Evolutionary conservation across 2,329 filamentous ascomycete genomes (phyloP).

Genomic region (Ceratocystis cubensis): DNA sequence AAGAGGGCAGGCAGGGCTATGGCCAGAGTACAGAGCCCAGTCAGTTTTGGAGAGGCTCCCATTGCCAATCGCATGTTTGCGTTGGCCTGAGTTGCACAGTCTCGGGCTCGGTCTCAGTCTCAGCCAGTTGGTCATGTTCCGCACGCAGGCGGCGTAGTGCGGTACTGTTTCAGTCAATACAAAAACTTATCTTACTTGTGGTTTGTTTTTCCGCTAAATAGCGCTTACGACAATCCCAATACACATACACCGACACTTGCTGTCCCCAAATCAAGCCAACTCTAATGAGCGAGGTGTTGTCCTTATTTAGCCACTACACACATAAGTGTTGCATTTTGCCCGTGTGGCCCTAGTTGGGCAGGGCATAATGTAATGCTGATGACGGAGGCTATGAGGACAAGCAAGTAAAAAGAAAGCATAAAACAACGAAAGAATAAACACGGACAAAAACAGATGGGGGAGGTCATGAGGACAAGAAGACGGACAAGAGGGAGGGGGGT

Average conservation of each 20-base stretch:
- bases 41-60: background rate
- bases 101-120: constrained; percentile 2
- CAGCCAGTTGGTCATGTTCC: background rate
- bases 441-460: background rate
- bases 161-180: background rate
- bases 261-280: background rate
- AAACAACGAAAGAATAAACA: background rate
- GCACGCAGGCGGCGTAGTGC: too few relatives aligned
- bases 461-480: too few relatives aligned
- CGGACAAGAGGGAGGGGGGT: background rate
- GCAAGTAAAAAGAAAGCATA: background rate
- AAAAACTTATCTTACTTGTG: background rate
- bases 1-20: background rate
- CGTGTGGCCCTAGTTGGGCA: background rate
- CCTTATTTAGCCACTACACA: background rate
- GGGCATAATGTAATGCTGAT: background rate
- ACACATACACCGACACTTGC: background rate
- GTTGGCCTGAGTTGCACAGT: background rate
- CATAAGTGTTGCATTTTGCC: background rate
- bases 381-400: background rate
- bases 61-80: background rate
- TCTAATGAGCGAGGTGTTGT: background rate
- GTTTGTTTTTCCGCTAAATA: background rate
- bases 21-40: background rate
- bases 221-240: too few relatives aligned